Percentiles rank a stretch among this genome's conserved stretches.
Conservation (phyloP, 2,329 filamentous ascomycete species). For the Aspergillus aculeatinus region DNA sequence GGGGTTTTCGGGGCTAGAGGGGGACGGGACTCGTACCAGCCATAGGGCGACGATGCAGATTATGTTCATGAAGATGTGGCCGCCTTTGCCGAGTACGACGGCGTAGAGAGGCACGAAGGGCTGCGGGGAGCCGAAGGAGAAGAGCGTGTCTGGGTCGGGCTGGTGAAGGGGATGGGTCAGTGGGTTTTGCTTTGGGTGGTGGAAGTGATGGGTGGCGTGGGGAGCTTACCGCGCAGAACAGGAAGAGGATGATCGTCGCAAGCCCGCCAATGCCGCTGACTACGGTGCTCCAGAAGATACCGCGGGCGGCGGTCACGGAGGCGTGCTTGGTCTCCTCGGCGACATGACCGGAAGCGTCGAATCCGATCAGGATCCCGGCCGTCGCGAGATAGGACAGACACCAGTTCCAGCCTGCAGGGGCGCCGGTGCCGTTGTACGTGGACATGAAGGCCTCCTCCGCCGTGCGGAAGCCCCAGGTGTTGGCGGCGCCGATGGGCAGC, state of each 20-base stretch:
- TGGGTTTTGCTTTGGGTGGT: background rate
- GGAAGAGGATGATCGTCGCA: constrained; percentile 56
- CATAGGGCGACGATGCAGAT: constrained; percentile 53
- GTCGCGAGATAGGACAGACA: constrained; percentile 62
- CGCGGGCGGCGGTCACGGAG: constrained; percentile 51
- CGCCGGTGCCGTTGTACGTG: constrained; percentile 59
- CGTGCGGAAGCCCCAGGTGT: constrained; percentile 59
- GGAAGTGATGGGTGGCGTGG: background rate
- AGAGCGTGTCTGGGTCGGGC: constrained; percentile 54
- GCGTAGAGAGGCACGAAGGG: constrained; percentile 61
- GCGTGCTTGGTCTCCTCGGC: constrained; percentile 62
- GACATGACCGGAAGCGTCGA: constrained; percentile 61
- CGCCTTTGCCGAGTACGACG: constrained; percentile 54
- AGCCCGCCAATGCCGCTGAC: constrained; percentile 58
- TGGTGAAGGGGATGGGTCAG: constrained; percentile 7
- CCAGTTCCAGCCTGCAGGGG: constrained; percentile 62
- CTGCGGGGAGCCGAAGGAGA: constrained; percentile 56
- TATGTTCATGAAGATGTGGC: constrained; percentile 63
- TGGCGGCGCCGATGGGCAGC: constrained; percentile 57
- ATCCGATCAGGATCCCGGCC: constrained; percentile 60
- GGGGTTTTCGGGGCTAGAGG: background rate
- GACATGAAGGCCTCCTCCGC: constrained; percentile 60
- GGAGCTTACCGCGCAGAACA: constrained; percentile 55
- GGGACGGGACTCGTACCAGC: constrained; percentile 44
- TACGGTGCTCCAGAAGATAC: constrained; percentile 62